These are phyloP conservation scores for Prunus mira DNA, from an alignment of 306 rosid species.

Conservation along the genomic window DNA sequence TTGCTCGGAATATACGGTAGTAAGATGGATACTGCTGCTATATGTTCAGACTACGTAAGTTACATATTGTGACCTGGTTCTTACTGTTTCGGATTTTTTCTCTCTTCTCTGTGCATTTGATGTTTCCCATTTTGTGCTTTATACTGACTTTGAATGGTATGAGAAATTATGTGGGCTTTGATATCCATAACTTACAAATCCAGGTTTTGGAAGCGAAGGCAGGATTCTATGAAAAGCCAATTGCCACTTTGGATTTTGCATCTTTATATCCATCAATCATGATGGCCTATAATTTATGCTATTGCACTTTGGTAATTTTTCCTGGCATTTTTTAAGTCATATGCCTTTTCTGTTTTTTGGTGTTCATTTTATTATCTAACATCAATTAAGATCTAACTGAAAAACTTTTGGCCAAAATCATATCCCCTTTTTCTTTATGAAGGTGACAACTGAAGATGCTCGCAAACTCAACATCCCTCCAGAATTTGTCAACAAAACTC, in stretches of 20 bases:
- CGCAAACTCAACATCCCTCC: slow-evolving; percentile 74
- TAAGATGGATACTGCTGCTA: neutral
- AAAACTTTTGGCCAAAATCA: neutral
- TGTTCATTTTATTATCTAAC: slow-evolving; percentile 3
- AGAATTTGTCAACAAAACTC: slow-evolving; percentile 81
- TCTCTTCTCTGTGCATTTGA: neutral
- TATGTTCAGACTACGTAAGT: neutral
- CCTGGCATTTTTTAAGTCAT: slow-evolving; percentile 13
- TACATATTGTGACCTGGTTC: neutral
- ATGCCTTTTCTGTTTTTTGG: slow-evolving; percentile 1
- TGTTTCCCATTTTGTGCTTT: neutral
- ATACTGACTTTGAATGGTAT: neutral
- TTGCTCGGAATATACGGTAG: neutral
- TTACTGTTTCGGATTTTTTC: neutral
- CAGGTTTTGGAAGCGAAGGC: slow-evolving; percentile 95
- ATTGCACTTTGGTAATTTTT: slow-evolving; percentile 87
- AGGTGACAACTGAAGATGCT: slow-evolving; percentile 82
- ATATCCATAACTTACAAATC: slow-evolving; percentile 21
- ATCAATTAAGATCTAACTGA: slow-evolving; percentile 1
- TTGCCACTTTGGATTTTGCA: slow-evolving; percentile 97
- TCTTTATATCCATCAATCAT: slow-evolving; percentile 94
- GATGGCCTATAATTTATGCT: slow-evolving; percentile 99
- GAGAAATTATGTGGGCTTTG: neutral
- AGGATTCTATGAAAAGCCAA: slow-evolving; percentile 92
- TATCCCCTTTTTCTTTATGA: slow-evolving; percentile 20